phyloP scores from a whole-genome alignment of 139 green algal genomes.

The Haematococcus sp. region DNA sequence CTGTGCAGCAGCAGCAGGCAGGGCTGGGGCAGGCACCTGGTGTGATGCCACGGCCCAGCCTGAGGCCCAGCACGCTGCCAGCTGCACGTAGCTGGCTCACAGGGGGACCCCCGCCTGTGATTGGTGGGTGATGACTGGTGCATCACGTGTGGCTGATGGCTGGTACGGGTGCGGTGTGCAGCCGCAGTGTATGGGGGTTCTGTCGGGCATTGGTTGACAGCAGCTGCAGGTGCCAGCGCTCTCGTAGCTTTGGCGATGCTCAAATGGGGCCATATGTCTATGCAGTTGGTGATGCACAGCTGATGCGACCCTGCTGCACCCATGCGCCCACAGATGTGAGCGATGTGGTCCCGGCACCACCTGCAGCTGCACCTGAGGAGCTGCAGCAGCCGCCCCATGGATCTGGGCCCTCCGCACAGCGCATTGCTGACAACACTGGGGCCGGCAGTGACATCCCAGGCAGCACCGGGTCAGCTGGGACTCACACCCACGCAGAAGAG shows the following conservation, averaged over 20 bases:
- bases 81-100: conserved; percentile 31
- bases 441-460: no score
- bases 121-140: background rate
- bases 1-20: background rate
- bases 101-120: background rate
- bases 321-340: background rate
- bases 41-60: background rate
- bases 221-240: no score
- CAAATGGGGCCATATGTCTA: no score
- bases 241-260: no score
- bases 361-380: conserved; percentile 1
- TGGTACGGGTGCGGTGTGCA: no score
- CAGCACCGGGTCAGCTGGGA: no score
- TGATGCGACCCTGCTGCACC: background rate
- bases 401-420: no score
- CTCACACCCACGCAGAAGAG: background rate
- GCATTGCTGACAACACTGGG: no score
- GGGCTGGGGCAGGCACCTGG: background rate
- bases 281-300: background rate
- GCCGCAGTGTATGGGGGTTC: no score
- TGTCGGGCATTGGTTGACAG: no score
- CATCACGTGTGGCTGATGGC: background rate
- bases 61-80: conserved; percentile 22
- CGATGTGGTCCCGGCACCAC: background rate
- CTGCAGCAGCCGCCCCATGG: conserved; percentile 3